Percentiles rank a stretch among this genome's conserved stretches.
Conservation (phyloP, 768 basidiomycete genomes). For the Leccinum subtestaceum region DNA sequence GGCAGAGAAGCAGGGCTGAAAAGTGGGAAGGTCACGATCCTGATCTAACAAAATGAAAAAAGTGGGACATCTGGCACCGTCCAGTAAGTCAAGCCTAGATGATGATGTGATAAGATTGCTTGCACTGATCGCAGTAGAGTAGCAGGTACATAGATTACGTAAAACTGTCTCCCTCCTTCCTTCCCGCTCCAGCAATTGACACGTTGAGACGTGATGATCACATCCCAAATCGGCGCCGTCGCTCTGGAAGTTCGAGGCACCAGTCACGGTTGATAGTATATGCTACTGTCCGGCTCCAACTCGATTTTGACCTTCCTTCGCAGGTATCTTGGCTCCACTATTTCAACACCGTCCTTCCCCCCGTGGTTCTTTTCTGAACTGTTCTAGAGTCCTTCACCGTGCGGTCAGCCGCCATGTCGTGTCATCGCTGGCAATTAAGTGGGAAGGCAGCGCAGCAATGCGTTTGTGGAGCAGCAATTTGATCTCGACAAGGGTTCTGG, state of each 20-base stretch:
- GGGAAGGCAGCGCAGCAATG: background rate
- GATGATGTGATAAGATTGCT: background rate
- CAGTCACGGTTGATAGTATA: background rate
- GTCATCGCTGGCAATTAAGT: background rate
- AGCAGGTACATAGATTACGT: background rate
- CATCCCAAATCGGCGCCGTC: background rate
- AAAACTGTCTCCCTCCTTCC: background rate
- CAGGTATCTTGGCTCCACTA: background rate
- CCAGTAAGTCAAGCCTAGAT: background rate
- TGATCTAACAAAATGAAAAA: no score
- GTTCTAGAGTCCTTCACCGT: background rate
- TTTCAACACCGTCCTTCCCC: background rate
- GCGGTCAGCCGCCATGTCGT: background rate
- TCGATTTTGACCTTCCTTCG: background rate
- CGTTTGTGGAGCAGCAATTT: background rate
- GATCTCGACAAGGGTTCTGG: constrained; percentile 1
- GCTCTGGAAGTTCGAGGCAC: background rate
- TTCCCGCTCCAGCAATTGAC: background rate
- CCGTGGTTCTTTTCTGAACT: constrained; percentile 5
- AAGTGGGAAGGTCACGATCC: no score
- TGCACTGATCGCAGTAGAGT: background rate
- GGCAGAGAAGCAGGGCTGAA: no score
- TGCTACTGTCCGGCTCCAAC: background rate
- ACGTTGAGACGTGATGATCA: constrained; percentile 5
- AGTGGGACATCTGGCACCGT: background rate